phyloP scores from a whole-genome alignment of 2,329 filamentous ascomycete species.

The Coccinonectria pachysandricola region DNA sequence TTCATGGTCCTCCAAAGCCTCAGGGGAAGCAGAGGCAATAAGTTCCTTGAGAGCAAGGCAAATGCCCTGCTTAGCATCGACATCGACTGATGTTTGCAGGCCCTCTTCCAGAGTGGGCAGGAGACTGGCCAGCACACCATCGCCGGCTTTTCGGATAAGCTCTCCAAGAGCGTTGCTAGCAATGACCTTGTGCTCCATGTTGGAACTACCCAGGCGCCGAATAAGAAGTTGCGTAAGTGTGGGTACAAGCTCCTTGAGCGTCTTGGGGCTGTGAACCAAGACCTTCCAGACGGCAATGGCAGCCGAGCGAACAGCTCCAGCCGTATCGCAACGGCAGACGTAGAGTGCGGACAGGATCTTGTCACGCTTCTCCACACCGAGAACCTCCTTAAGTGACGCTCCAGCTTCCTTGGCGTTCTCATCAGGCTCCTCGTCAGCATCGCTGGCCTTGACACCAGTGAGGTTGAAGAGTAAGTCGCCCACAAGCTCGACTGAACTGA shows the following conservation, averaged over 20 bases:
- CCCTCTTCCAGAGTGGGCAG: conserved; percentile 89
- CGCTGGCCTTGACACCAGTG: conserved; percentile 77
- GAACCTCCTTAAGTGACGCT: conserved; percentile 83
- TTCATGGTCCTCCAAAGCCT: conserved; percentile 87
- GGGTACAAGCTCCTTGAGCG: conserved; percentile 88
- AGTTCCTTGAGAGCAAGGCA: conserved; percentile 93
- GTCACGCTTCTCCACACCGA: conserved; percentile 93
- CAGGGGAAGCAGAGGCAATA: conserved; percentile 77
- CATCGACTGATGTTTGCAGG: conserved; percentile 76
- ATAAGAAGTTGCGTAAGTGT: conserved; percentile 94
- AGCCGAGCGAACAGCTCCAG: conserved; percentile 77
- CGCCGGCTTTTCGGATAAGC: conserved; percentile 91
- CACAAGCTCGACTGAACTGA: conserved; percentile 95
- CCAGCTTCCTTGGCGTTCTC: conserved; percentile 76
- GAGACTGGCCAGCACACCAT: conserved; percentile 78
- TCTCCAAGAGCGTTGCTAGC: conserved; percentile 94
- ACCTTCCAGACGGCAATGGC: conserved; percentile 96
- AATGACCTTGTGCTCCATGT: conserved; percentile 98
- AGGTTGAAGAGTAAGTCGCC: conserved; percentile 96
- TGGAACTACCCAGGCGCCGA: conserved; percentile 82
- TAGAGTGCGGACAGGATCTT: conserved; percentile 96
- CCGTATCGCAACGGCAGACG: conserved; percentile 95
- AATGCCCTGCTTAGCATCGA: conserved; percentile 92
- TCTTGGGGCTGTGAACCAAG: conserved; percentile 81
- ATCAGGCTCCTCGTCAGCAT: conserved; percentile 67